Percentiles rank a stretch among this genome's conserved stretches.
These are phyloP conservation scores for Tetradesmus lagerheimii DNA, from an alignment of 139 green algal genomes.

Conservation along the genomic window DNA sequence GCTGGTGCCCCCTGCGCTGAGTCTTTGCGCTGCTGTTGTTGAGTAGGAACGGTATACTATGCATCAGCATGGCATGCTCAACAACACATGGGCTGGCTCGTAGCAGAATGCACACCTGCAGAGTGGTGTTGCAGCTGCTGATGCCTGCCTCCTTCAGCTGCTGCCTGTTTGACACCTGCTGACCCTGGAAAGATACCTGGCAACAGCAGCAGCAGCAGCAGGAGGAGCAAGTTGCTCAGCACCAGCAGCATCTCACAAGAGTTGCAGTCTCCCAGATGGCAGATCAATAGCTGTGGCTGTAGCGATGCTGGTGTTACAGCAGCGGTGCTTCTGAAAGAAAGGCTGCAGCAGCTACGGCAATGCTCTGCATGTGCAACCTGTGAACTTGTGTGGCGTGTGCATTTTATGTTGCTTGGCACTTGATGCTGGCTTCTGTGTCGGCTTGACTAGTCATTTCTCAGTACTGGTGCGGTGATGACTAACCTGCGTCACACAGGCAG, in stretches of 20 bases:
- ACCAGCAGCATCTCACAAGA: not conserved
- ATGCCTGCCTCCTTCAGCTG: not conserved
- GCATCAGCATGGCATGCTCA: too few relatives aligned
- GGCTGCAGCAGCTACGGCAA: not conserved
- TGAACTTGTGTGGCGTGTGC: too few relatives aligned
- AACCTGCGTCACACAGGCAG: not conserved
- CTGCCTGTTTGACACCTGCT: not conserved
- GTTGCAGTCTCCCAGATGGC: not conserved
- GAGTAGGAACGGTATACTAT: not conserved
- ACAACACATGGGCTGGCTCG: not conserved
- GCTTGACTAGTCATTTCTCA: too few relatives aligned
- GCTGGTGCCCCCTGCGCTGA: not conserved
- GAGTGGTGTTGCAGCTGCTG: not conserved
- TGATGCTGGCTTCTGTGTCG: too few relatives aligned
- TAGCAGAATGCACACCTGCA: slow-evolving; percentile 1
- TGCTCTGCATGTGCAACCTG: not conserved
- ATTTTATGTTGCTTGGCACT: too few relatives aligned
- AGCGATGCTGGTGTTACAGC: too few relatives aligned
- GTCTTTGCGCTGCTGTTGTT: not conserved
- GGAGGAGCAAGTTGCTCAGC: not conserved
- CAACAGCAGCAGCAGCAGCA: slow-evolving; percentile 21
- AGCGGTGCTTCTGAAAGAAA: too few relatives aligned
- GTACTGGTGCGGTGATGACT: not conserved
- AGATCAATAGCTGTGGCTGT: not conserved
- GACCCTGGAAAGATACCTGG: slow-evolving; percentile 7